Conservation (phyloP, 108 stramenopile genomes). For the Discostella stelligeroides region DNA sequence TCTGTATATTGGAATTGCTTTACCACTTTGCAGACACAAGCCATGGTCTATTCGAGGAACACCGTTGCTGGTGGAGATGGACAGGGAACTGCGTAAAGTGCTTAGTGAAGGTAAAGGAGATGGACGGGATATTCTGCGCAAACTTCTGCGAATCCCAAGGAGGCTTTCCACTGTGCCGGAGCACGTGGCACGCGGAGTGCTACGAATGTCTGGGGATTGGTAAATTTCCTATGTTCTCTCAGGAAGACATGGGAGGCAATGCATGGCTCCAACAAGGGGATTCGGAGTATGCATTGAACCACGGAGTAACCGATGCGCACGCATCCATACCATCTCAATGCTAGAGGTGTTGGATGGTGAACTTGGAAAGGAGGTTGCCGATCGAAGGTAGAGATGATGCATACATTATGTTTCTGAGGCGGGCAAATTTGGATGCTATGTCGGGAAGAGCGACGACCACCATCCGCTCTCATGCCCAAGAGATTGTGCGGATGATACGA, state of each 20-base stretch:
- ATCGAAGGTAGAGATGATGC: background rate
- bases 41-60: no score
- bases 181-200: no score
- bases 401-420: slow-evolving; percentile 26
- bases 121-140: no score
- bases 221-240: background rate
- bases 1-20: slow-evolving; percentile 24
- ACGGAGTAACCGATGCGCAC: background rate
- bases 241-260: background rate
- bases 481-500: background rate
- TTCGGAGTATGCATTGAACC: background rate
- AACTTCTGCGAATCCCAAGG: no score
- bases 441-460: background rate
- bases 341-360: no score
- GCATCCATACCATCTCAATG: slow-evolving; percentile 34
- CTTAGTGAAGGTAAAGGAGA: slow-evolving; percentile 9
- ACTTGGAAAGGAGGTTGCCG: background rate
- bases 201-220: slow-evolving; percentile 14
- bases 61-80: slow-evolving; percentile 35
- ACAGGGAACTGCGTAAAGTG: slow-evolving; percentile 23
- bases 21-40: slow-evolving; percentile 23
- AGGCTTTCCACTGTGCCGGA: no score
- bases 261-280: slow-evolving; percentile 4
- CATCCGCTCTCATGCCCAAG: background rate
- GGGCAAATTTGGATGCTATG: slow-evolving; percentile 58